Evolutionary conservation across 257 asterid genomes (phyloP).

Genomic region (Rhazya stricta): DNA sequence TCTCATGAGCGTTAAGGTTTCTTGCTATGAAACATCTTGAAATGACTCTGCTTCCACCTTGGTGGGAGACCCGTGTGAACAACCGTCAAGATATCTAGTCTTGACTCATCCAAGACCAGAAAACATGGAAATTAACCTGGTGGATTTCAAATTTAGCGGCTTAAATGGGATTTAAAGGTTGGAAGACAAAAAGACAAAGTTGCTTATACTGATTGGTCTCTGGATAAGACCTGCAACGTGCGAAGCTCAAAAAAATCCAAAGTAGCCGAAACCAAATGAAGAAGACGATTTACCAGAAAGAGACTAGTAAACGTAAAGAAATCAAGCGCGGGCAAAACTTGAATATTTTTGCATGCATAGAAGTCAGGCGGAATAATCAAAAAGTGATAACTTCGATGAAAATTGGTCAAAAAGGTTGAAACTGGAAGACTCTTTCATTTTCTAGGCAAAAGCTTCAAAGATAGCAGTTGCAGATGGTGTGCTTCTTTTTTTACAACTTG

Average conservation of each 20-base stretch:
- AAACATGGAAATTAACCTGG: background rate
- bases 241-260: background rate
- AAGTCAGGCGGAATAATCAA: background rate
- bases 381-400: background rate
- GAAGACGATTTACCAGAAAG: background rate
- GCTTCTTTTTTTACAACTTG: too few relatives aligned
- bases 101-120: background rate
- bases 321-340: background rate
- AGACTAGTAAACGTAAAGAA: constrained; percentile 2
- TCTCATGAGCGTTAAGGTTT: too few relatives aligned
- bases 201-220: background rate
- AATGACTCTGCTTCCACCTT: background rate
- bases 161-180: background rate
- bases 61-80: background rate
- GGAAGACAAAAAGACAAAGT: background rate
- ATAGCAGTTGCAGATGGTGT: too few relatives aligned
- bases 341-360: background rate
- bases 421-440: background rate
- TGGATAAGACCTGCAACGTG: background rate
- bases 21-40: too few relatives aligned
- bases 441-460: background rate
- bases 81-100: background rate
- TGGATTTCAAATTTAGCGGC: constrained; percentile 7
- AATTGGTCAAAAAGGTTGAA: constrained; percentile 10
- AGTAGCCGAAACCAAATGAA: background rate